Evolutionary conservation across 192 early-diverging fungal species (phyloP).

Genomic region (Chytriomyces confervae): DNA sequence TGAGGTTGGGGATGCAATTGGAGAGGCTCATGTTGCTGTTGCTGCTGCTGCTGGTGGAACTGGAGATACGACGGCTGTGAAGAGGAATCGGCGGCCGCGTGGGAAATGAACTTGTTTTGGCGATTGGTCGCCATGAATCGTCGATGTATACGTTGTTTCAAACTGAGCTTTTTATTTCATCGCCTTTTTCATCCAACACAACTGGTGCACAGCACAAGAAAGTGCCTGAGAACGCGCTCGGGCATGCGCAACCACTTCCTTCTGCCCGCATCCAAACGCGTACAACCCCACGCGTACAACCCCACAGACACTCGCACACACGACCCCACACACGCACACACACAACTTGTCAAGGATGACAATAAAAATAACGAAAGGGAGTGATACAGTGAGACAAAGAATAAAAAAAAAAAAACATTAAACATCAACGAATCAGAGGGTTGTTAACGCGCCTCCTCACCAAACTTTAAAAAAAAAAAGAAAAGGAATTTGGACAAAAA

Average conservation of each 20-base stretch:
- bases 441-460: neutral
- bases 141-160: too few relatives aligned
- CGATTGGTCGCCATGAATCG: too few relatives aligned
- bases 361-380: neutral
- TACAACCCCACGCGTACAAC: too few relatives aligned
- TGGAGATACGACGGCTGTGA: neutral
- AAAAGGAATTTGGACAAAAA: neutral
- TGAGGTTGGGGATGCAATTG: neutral
- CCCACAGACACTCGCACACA: neutral
- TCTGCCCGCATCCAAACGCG: neutral
- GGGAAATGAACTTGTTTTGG: conserved; percentile 3
- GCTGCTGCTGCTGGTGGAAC: conserved; percentile 1
- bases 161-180: too few relatives aligned
- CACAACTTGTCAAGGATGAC: too few relatives aligned
- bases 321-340: too few relatives aligned
- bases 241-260: neutral
- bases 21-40: neutral
- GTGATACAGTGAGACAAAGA: neutral
- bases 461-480: neutral
- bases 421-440: neutral
- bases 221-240: neutral
- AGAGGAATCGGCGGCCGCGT: neutral
- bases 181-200: too few relatives aligned
- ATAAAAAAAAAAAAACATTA: neutral
- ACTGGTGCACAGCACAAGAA: too few relatives aligned